A percentile compares a stretch with the other conserved stretches of the same genome.
phyloP scores from a whole-genome alignment of 768 basidiomycete genomes.

The Amanita pallidorosea region DNA sequence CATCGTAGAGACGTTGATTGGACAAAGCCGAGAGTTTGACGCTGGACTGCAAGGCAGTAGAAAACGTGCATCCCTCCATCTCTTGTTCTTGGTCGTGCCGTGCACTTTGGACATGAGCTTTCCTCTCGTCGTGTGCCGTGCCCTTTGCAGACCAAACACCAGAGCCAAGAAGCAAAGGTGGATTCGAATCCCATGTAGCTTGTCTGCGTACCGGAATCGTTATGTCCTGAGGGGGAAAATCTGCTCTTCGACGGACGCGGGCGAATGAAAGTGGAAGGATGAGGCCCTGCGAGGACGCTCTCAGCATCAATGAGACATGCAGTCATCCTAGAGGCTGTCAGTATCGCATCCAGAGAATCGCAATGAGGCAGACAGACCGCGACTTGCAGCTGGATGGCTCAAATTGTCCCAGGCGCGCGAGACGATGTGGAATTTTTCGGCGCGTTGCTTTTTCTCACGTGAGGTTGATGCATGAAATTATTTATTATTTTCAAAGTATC shows the following conservation, averaged over 20 bases:
- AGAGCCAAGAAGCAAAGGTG: background rate
- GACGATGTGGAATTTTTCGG: conserved; percentile 1
- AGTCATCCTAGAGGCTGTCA: conserved; percentile 51
- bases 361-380: conserved; percentile 25
- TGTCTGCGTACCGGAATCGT: background rate
- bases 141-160: background rate
- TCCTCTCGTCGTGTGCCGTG: background rate
- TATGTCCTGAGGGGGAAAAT: background rate
- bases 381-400: conserved; percentile 22
- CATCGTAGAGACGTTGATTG: background rate
- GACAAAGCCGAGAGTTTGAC: background rate
- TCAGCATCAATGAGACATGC: conserved; percentile 68
- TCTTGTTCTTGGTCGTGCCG: background rate
- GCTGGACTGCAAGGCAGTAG: background rate
- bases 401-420: background rate
- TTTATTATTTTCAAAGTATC: too few relatives aligned
- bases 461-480: too few relatives aligned
- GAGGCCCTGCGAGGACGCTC: conserved; percentile 73
- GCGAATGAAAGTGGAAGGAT: conserved; percentile 18
- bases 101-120: background rate
- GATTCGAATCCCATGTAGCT: background rate
- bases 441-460: conserved; percentile 3
- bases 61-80: background rate
- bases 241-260: conserved; percentile 1
- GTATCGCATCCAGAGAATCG: background rate